Base-by-base conservation (phyloP, 208 protist species). In the Wallacemonas collosoma region DNA sequence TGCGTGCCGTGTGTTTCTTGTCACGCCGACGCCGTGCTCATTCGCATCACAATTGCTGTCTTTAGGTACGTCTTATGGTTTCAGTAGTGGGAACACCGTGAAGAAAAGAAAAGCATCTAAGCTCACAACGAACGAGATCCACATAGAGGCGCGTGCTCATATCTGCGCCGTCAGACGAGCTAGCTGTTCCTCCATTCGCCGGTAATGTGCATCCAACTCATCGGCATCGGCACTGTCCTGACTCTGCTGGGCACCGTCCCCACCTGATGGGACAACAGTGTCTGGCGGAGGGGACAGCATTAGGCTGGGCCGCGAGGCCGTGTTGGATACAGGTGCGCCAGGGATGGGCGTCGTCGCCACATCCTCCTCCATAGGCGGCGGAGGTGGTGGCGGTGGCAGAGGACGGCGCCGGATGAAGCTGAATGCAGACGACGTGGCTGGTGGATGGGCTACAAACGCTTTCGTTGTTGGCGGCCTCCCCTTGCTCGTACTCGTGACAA, bases 161-260 rank as follows among this genome's bases (percentile, higher is more conserved):
- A 65, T 9, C 7, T 65, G 60, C 7, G 60, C 60, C 41, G 60
- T 65, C 40, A 65, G 40, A 6, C 44, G 38, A 3, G 60, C 60
- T 41, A 65, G 60, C 60, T 65, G 60, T 17, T 65, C 60, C 40
- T 65, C 60, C 60, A 65, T 65, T 8, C 43, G 60, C 14, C 41
- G 60, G 40, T 65, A 65, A 14, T 65, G 38, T 11, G 11, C 60
- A 8, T 65, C 60, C 11, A 65, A n/a, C 3, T 65, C 60, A 51
- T 50, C 43, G 17, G 56, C 38, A 5, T 44, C 26, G 38, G 5
- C 15, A 15, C 43, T 38, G 8, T 62, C 56, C 4, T 41, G 26
- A 26, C 26, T 26, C 26, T 26, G 26, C 26, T 26, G 26, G 26
- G 26, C 26, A 26, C 26, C 26, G 26, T 26, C 26, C 26, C 26